phyloP scores from a whole-genome alignment of 75 land plant species.

The Sequoia sempervirens region DNA sequence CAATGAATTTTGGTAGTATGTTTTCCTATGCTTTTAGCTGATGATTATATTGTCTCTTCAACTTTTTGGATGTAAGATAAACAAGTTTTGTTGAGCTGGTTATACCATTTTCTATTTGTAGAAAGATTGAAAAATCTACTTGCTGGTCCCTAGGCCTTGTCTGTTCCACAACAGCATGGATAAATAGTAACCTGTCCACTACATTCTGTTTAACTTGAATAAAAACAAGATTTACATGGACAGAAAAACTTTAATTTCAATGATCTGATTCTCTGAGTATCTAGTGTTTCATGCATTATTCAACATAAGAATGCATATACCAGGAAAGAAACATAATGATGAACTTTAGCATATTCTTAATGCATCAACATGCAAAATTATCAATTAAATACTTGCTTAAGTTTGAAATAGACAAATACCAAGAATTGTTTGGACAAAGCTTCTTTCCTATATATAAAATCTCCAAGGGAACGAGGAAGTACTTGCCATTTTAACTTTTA shows the following conservation, averaged over 20 bases:
- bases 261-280: neutral
- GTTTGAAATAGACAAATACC: neutral
- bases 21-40: neutral
- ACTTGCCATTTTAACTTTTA: neutral
- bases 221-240: neutral
- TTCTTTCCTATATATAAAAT: neutral
- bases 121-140: neutral
- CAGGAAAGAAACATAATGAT: neutral
- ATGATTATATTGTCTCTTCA: neutral
- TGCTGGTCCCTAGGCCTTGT: neutral
- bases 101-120: neutral
- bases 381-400: neutral
- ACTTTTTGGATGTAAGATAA: neutral
- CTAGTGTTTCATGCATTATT: neutral
- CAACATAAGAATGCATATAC: neutral
- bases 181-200: neutral
- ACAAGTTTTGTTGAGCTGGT: neutral
- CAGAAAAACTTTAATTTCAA: neutral
- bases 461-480: neutral
- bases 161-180: neutral
- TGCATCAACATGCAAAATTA: neutral
- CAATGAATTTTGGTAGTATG: neutral
- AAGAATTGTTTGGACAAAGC: neutral
- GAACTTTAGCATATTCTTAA: neutral
- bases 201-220: neutral